Conservation (phyloP, 2,329 filamentous ascomycete species). For the Penicillium sp. region DNA sequence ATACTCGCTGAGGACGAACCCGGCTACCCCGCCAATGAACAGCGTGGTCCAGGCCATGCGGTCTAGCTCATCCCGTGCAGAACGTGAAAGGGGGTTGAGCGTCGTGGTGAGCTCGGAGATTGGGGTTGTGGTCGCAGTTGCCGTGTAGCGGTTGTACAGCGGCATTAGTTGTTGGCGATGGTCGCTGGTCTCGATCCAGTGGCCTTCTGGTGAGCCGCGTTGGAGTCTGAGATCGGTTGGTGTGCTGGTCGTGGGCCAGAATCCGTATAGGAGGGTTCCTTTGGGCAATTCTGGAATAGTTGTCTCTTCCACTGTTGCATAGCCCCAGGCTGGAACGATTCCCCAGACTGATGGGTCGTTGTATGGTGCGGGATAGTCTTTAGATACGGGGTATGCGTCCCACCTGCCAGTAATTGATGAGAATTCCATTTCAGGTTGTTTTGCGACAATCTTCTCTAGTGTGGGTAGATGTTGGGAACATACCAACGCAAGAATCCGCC, state of each 20-base stretch:
- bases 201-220: constrained; percentile 22
- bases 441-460: not conserved
- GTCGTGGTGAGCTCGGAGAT: not conserved
- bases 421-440: not conserved
- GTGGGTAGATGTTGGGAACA: not conserved
- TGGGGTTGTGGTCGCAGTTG: constrained; percentile 5
- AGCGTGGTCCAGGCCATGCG: constrained; percentile 24
- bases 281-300: constrained; percentile 35
- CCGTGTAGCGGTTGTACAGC: constrained; percentile 49
- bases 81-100: not conserved
- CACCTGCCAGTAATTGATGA: constrained; percentile 32
- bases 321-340: constrained; percentile 53
- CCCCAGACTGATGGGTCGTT: constrained; percentile 45
- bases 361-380: constrained; percentile 26
- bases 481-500: constrained; percentile 17
- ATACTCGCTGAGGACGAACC: constrained; percentile 35
- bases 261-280: constrained; percentile 46
- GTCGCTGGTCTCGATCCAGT: constrained; percentile 42
- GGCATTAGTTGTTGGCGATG: constrained; percentile 42
- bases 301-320: constrained; percentile 46
- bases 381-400: constrained; percentile 48
- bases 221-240: constrained; percentile 42
- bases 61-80: constrained; percentile 19
- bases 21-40: constrained; percentile 30
- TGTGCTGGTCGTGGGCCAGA: constrained; percentile 45